Evolutionary conservation across 768 basidiomycete genomes (phyloP).

Genomic region (Saitozyma podzolica): DNA sequence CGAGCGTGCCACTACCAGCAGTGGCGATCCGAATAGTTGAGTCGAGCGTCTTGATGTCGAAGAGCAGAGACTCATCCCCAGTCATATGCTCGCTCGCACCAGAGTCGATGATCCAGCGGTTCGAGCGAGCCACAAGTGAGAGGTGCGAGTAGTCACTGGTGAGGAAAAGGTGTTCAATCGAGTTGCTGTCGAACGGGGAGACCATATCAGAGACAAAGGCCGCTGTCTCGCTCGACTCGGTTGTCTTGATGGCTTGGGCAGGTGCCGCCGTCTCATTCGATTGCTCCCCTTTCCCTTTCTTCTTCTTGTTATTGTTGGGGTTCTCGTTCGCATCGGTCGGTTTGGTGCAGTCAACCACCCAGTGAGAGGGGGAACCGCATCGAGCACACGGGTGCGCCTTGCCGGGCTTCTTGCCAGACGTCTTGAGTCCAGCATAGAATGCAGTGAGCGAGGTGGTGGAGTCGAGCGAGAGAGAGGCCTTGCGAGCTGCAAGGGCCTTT

Average conservation of each 20-base stretch:
- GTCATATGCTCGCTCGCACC: slow-evolving; percentile 8
- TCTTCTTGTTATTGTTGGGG: slow-evolving; percentile 3
- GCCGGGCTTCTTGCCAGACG: slow-evolving; percentile 9
- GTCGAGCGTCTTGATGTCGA: slow-evolving; percentile 5
- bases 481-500: slow-evolving; percentile 3
- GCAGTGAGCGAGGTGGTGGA: slow-evolving; percentile 1
- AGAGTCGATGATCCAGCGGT: slow-evolving; percentile 10
- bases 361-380: slow-evolving; percentile 8
- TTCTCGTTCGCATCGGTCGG: neutral
- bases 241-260: neutral
- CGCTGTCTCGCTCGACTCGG: neutral
- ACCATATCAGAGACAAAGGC: slow-evolving; percentile 3
- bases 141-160: too few relatives aligned
- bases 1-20: slow-evolving; percentile 1
- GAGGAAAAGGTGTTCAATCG: neutral
- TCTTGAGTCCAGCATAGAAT: slow-evolving; percentile 9
- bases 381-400: slow-evolving; percentile 13
- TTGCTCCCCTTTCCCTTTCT: neutral
- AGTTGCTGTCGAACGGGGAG: slow-evolving; percentile 9
- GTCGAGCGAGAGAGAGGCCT: slow-evolving; percentile 5
- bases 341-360: slow-evolving; percentile 10
- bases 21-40: neutral
- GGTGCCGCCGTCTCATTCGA: neutral
- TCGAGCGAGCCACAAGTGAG: neutral
- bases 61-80: slow-evolving; percentile 4